phyloP scores from a whole-genome alignment of 2,329 filamentous ascomycete genomes.

The Aureobasidium uvarum region DNA sequence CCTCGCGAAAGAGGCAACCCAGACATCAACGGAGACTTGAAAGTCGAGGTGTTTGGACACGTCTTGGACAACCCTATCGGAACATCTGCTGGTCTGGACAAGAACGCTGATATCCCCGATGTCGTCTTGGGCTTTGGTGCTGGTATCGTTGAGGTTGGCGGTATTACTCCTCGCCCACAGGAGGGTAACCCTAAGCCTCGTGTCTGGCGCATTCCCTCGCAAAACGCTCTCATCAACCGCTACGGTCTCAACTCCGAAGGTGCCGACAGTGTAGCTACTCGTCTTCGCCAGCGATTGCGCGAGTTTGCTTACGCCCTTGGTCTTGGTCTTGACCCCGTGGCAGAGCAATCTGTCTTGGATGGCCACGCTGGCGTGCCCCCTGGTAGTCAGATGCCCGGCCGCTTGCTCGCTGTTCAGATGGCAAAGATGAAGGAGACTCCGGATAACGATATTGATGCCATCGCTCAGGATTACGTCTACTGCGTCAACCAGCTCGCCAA shows the following conservation, averaged over 20 bases:
- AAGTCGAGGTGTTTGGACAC: slow-evolving; percentile 71
- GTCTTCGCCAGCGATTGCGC: slow-evolving; percentile 73
- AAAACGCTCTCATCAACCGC: slow-evolving; percentile 89
- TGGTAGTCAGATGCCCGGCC: slow-evolving; percentile 73
- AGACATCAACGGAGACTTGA: slow-evolving; percentile 54
- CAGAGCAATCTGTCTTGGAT: slow-evolving; percentile 71
- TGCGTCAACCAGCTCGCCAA: slow-evolving; percentile 78
- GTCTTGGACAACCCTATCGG: slow-evolving; percentile 81
- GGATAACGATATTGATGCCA: slow-evolving; percentile 77
- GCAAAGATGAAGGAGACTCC: slow-evolving; percentile 96
- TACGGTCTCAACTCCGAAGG: slow-evolving; percentile 94
- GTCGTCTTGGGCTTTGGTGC: slow-evolving; percentile 81
- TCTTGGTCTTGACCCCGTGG: slow-evolving; percentile 59
- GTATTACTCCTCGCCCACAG: slow-evolving; percentile 83
- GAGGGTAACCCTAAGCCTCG: slow-evolving; percentile 82
- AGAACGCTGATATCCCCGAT: slow-evolving; percentile 85
- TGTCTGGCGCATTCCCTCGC: slow-evolving; percentile 78
- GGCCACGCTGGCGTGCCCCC: slow-evolving; percentile 75
- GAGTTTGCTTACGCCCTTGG: slow-evolving; percentile 71
- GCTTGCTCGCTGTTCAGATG: slow-evolving; percentile 83
- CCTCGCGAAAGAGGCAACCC: slow-evolving; percentile 73
- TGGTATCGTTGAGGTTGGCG: slow-evolving; percentile 86
- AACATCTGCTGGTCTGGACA: slow-evolving; percentile 94
- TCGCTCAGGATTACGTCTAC: slow-evolving; percentile 78
- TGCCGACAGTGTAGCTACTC: slow-evolving; percentile 79